These are phyloP conservation scores for Russula dissimulans DNA, from an alignment of 768 basidiomycete genomes.

Conservation along the genomic window DNA sequence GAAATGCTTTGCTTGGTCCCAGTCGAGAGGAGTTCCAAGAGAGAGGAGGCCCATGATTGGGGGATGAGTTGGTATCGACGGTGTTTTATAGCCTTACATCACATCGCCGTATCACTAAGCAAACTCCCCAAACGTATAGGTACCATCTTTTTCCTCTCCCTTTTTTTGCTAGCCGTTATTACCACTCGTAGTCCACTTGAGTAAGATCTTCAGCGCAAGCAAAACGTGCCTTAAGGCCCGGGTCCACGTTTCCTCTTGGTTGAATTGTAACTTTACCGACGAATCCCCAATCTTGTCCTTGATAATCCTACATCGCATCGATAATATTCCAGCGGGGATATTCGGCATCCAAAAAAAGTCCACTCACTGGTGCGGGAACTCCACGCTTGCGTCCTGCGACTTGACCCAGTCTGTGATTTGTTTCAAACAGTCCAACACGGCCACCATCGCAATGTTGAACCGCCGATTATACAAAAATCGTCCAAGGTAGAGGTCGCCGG, in stretches of 20 bases:
- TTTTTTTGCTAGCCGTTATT: constrained; percentile 42
- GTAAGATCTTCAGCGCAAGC: constrained; percentile 76
- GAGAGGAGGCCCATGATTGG: constrained; percentile 78
- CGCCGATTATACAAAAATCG: constrained; percentile 88
- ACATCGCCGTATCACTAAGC: constrained; percentile 4
- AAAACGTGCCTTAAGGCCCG: constrained; percentile 86
- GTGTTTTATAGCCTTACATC: not conserved
- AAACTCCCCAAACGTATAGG: not conserved
- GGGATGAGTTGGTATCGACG: not conserved
- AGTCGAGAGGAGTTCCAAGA: constrained; percentile 85
- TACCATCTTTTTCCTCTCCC: too few relatives aligned
- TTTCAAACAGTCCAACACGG: constrained; percentile 89
- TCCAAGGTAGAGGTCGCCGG: constrained; percentile 83
- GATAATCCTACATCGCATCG: constrained; percentile 39
- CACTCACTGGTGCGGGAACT: constrained; percentile 83
- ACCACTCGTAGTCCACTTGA: constrained; percentile 81
- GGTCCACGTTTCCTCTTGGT: constrained; percentile 94
- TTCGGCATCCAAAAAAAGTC: not conserved
- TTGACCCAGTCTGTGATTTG: constrained; percentile 85
- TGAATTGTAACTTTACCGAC: constrained; percentile 89
- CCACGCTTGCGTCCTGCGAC: constrained; percentile 58
- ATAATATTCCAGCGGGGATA: not conserved
- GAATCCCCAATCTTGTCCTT: constrained; percentile 97
- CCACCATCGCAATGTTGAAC: constrained; percentile 94
- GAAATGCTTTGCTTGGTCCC: constrained; percentile 82